Percentiles rank a stretch among this genome's conserved stretches.
phyloP scores from a whole-genome alignment of 2,329 filamentous ascomycete species.

The Epicoccum sorghinum region DNA sequence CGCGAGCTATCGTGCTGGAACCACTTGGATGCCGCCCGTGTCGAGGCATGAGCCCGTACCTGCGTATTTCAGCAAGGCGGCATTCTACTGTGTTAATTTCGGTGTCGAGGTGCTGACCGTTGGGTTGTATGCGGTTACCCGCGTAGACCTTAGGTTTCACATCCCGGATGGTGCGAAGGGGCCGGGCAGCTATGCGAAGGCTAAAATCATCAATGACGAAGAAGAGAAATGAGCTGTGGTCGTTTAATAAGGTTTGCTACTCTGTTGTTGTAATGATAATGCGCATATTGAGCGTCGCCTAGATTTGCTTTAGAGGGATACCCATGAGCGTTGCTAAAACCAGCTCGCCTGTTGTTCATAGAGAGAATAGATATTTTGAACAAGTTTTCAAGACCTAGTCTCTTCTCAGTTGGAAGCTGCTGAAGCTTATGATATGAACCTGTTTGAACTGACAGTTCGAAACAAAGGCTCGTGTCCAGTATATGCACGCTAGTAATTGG shows the following conservation, averaged over 20 bases:
- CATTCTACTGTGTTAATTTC: conserved; percentile 82
- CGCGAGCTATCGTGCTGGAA: conserved; percentile 70
- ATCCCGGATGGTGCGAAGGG: conserved; percentile 72
- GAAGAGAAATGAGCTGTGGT: not conserved
- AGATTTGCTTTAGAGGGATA: too few species aligned
- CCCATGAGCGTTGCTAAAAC: too few species aligned
- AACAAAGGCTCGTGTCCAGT: too few species aligned
- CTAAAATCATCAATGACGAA: not conserved
- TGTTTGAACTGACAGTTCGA: too few species aligned
- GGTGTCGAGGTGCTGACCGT: conserved; percentile 73
- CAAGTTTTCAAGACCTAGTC: too few species aligned
- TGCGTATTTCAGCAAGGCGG: conserved; percentile 72
- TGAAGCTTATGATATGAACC: too few species aligned
- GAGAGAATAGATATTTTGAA: too few species aligned
- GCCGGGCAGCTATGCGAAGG: conserved; percentile 32
- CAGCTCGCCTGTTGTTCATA: too few species aligned
- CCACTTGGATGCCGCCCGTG: conserved; percentile 57
- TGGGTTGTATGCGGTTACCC: conserved; percentile 66
- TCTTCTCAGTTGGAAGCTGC: too few species aligned
- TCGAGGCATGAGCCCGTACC: conserved; percentile 60
- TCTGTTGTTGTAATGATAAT: too few species aligned
- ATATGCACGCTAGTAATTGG: conserved; percentile 29
- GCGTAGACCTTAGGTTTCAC: conserved; percentile 77
- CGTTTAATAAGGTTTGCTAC: too few species aligned
- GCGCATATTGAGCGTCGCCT: too few species aligned